phyloP scores from a whole-genome alignment of 1,139 yeast species.

The Scheffersomyces quercinus region DNA sequence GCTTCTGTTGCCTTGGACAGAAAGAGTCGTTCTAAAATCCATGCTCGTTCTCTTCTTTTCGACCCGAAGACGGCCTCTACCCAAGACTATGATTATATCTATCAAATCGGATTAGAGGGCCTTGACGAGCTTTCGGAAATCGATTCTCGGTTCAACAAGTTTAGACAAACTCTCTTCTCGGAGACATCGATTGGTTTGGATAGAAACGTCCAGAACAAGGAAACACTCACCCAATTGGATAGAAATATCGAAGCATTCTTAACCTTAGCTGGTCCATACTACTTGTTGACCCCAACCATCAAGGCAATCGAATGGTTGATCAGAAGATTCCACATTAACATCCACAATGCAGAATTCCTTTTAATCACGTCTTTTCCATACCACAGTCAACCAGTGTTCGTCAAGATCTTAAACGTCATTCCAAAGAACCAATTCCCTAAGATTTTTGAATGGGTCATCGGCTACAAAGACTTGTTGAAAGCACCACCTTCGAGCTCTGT shows the following conservation, averaged over 20 bases:
- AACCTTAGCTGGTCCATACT: slow-evolving; percentile 70
- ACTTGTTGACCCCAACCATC: slow-evolving; percentile 72
- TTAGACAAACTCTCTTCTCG: slow-evolving; percentile 72
- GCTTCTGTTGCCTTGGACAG: slow-evolving; percentile 83
- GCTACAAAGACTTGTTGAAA: slow-evolving; percentile 64
- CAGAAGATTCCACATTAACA: slow-evolving; percentile 85
- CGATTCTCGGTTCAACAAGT: slow-evolving; percentile 73
- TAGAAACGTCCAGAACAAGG: slow-evolving; percentile 74
- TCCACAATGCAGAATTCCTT: slow-evolving; percentile 73
- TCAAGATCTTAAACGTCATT: slow-evolving; percentile 70
- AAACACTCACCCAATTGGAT: slow-evolving; percentile 72
- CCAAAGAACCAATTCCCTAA: slow-evolving; percentile 67
- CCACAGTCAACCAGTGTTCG: slow-evolving; percentile 70
- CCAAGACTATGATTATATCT: slow-evolving; percentile 87
- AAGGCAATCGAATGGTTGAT: slow-evolving; percentile 94
- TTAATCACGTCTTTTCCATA: slow-evolving; percentile 76
- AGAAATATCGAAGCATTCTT: slow-evolving; percentile 74
- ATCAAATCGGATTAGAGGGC: slow-evolving; percentile 72
- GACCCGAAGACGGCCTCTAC: slow-evolving; percentile 87
- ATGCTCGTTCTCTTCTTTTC: slow-evolving; percentile 83
- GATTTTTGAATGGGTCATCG: slow-evolving; percentile 68
- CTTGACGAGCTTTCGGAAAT: slow-evolving; percentile 67
- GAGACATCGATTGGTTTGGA: slow-evolving; percentile 79
- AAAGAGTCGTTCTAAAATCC: slow-evolving; percentile 81
- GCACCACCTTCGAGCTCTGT: slow-evolving; percentile 70